Evolutionary conservation across 768 basidiomycete species (phyloP), one percentile per base, ranked within the genome.

Genomic region (Trametes gibbosa): DNA sequence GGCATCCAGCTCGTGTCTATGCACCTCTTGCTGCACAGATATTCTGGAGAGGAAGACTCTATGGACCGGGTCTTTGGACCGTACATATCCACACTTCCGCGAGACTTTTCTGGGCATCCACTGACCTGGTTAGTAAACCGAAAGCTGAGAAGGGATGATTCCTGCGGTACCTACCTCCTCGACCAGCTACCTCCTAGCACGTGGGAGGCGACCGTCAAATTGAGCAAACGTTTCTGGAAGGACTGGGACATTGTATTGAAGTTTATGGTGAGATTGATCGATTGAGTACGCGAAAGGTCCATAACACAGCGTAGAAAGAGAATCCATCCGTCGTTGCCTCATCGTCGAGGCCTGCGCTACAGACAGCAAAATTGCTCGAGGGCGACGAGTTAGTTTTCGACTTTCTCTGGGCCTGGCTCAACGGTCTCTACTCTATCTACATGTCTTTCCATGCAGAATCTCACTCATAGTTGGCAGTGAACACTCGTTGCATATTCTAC

Each of bases 321-420:
- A 47, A 49, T 21, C 55, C 57, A 2, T 14, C 32, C 16, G 32
- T 66, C 0, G 14, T 62, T 16, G 37, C 45, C 1, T 25, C 6
- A 21, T 56, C 67, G 29, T 63, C 67, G 5, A 46, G 60, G 16
- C 17, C n/a, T 10, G 57, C 48, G 10, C 46, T 56, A 10, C n/a
- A 50, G 19, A 14, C 17, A 16, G 19, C 37, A 14, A 24, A 21
- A 3, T 21, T 12, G 14, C 19, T 66, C 14, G 52, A 40, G 8
- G 24, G 32, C 21, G 24, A 53, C 25, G 43, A 57, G 6, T 46
- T 56, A 29, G 37, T 55, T 7, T 29, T 56, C 27, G 67, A 86
- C 65, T 91, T 84, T 63, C 70, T 92, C 3, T 97, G 95, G 93
- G 93, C 83, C 1, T 98, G 95, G 95, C 79, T 98, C 10, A 95